Conservation (phyloP, 495 filamentous ascomycete genomes). For the Thermothielavioides terrestris region DNA sequence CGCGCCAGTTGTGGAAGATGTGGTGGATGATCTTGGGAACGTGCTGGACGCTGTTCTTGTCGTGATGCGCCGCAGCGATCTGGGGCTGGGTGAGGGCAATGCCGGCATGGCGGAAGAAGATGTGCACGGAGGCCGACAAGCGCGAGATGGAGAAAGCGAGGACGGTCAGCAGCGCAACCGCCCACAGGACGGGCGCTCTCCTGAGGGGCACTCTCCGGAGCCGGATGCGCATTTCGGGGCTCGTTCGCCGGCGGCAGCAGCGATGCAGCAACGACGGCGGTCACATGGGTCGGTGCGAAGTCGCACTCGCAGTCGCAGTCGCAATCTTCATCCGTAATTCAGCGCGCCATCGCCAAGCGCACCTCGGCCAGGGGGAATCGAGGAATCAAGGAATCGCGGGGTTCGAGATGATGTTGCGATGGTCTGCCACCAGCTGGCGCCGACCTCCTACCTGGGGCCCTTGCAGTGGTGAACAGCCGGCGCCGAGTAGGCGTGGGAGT, state of each 20-base stretch:
- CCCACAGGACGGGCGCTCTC: conserved; percentile 10
- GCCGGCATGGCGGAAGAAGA: conserved; percentile 24
- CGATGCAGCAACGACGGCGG: background rate
- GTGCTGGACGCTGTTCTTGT: conserved; percentile 3
- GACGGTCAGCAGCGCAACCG: conserved; percentile 2
- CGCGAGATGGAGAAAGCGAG: conserved; percentile 12
- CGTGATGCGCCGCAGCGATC: conserved; percentile 5
- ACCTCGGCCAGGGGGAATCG: too few relatives aligned
- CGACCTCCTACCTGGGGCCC: too few relatives aligned
- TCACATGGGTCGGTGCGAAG: too few relatives aligned
- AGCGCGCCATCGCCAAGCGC: too few relatives aligned
- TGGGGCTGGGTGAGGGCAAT: conserved; percentile 19
- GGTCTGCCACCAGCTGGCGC: too few relatives aligned
- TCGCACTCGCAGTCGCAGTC: too few relatives aligned
- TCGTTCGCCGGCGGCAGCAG: background rate
- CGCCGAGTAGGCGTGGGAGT: too few relatives aligned
- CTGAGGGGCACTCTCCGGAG: conserved; percentile 9
- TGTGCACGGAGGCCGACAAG: conserved; percentile 15
- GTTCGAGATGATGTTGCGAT: too few relatives aligned
- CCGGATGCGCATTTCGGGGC: conserved; percentile 8
- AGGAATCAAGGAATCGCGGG: too few relatives aligned
- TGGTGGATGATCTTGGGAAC: conserved; percentile 83
- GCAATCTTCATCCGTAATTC: too few relatives aligned
- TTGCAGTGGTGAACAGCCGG: too few relatives aligned
- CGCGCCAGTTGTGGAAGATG: conserved; percentile 60